Conservation (phyloP, 179 eudicot genomes). For the Pouteria campechiana region DNA sequence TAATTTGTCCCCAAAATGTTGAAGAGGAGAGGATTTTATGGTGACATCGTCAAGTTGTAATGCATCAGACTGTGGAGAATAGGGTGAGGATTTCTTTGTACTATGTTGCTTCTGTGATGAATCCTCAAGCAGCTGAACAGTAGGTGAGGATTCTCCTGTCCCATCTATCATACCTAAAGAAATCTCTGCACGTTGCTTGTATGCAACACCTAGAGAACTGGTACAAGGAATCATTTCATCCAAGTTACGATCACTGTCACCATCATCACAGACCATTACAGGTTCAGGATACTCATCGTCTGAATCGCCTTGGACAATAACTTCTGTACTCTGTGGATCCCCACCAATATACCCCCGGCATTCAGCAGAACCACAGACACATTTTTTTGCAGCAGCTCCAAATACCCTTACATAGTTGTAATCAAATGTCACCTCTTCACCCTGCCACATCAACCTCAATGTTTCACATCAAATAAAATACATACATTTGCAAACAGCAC, state of each 20-base stretch:
- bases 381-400: slow-evolving; percentile 98
- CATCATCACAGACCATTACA: slow-evolving; percentile 44
- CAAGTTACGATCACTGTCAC: slow-evolving; percentile 27
- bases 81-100: too few species aligned
- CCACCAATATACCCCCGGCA: slow-evolving; percentile 96
- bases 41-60: too few species aligned
- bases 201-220: slow-evolving; percentile 17
- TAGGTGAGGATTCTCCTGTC: slow-evolving; percentile 6
- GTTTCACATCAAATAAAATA: too few species aligned
- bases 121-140: slow-evolving; percentile 10
- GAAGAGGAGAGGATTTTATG: too few species aligned
- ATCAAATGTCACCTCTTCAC: slow-evolving; percentile 94
- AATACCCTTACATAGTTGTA: slow-evolving; percentile 96
- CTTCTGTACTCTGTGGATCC: slow-evolving; percentile 59
- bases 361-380: slow-evolving; percentile 81
- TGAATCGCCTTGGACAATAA: slow-evolving; percentile 76
- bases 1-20: too few species aligned
- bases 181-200: slow-evolving; percentile 9
- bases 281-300: slow-evolving; percentile 94
- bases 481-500: neutral
- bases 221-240: slow-evolving; percentile 17
- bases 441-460: too few species aligned
- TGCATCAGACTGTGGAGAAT: too few species aligned
- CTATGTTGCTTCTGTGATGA: too few species aligned
- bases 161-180: slow-evolving; percentile 6